These are phyloP conservation scores for Cercospora canescens DNA, from an alignment of 2,329 filamentous ascomycete species.

Conservation along the genomic window DNA sequence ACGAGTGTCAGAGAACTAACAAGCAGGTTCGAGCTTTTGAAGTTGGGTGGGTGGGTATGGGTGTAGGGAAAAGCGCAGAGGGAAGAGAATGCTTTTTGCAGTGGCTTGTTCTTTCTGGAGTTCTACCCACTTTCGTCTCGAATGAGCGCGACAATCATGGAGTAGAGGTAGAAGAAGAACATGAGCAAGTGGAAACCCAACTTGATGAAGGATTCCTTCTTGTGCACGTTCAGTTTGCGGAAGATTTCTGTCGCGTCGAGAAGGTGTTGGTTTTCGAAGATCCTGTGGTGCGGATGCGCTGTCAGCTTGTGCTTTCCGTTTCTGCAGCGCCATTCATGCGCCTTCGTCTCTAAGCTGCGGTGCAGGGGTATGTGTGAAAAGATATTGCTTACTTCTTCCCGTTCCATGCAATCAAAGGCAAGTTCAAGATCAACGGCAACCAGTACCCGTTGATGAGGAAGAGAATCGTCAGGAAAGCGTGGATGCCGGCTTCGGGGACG, in stretches of 20 bases:
- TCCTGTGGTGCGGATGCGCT: conserved; percentile 61
- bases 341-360: not conserved
- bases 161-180: conserved; percentile 97
- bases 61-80: not conserved
- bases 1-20: not conserved
- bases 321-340: not conserved
- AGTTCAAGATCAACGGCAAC: conserved; percentile 86
- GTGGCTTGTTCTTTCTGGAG: not conserved
- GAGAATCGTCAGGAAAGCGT: conserved; percentile 90
- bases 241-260: conserved; percentile 99
- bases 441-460: conserved; percentile 99
- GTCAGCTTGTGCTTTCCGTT: conserved; percentile 35
- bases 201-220: conserved; percentile 99
- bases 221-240: conserved; percentile 97
- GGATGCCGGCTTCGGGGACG: conserved; percentile 95
- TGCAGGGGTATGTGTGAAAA: not conserved
- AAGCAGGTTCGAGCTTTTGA: not conserved
- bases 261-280: conserved; percentile 94
- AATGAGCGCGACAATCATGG: conserved; percentile 78
- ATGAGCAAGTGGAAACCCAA: conserved; percentile 97
- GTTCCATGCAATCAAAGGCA: conserved; percentile 91
- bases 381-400: conserved; percentile 81
- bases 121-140: conserved; percentile 67
- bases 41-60: not conserved
- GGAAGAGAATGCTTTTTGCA: not conserved